Percentiles rank a stretch among this genome's conserved stretches.
phyloP scores from a whole-genome alignment of 202 grass and related monocot species.

The Musa balbisiana region DNA sequence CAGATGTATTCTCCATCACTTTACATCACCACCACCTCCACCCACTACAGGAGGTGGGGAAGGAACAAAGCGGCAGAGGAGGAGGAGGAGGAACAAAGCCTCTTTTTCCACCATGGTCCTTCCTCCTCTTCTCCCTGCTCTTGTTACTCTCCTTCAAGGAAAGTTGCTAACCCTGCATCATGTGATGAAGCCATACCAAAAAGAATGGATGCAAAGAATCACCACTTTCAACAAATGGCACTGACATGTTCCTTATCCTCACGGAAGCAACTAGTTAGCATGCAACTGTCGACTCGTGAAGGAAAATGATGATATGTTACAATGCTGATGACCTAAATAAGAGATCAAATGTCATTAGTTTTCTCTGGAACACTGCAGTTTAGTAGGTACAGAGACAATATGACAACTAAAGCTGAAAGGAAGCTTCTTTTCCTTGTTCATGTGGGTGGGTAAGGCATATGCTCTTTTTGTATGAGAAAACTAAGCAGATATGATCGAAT shows the following conservation, averaged over 20 bases:
- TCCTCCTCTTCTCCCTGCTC: not conserved
- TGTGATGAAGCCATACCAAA: not conserved
- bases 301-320: no score
- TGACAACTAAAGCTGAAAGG: no score
- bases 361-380: no score
- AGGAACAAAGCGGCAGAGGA: not conserved
- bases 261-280: not conserved
- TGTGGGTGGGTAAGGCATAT: not conserved
- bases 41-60: conserved; percentile 8
- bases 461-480: not conserved
- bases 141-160: not conserved
- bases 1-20: not conserved
- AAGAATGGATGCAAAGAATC: not conserved
- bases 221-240: not conserved
- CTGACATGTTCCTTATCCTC: not conserved
- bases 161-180: not conserved
- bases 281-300: not conserved
- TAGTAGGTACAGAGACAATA: no score
- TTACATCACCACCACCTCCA: conserved; percentile 1
- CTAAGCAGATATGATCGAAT: not conserved
- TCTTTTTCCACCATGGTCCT: not conserved
- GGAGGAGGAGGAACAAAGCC: not conserved
- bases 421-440: no score
- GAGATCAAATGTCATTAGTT: no score
- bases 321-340: no score